These are phyloP conservation scores for Graphiopsis chlorocephala DNA, from an alignment of 2,329 filamentous ascomycete genomes.

Conservation along the genomic window DNA sequence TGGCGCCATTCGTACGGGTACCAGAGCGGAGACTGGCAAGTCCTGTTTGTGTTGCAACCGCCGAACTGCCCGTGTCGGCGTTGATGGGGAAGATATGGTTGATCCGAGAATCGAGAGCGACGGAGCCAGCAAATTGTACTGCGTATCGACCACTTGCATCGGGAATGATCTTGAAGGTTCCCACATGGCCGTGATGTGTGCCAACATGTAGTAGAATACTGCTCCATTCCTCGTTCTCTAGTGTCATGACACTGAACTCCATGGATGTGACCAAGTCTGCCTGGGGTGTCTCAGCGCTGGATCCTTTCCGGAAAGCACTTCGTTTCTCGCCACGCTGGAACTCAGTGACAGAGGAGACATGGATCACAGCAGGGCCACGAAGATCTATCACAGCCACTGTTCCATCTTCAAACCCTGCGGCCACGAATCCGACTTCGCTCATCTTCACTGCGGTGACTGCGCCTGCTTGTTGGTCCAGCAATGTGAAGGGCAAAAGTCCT, in stretches of 20 bases:
- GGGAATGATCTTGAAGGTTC: conserved; percentile 88
- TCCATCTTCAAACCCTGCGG: conserved; percentile 79
- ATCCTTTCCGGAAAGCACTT: conserved; percentile 63
- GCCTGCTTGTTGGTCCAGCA: conserved; percentile 82
- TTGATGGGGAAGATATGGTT: conserved; percentile 78
- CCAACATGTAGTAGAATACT: conserved; percentile 91
- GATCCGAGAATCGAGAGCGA: conserved; percentile 63
- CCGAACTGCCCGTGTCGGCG: conserved; percentile 70
- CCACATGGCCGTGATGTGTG: conserved; percentile 77
- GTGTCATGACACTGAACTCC: conserved; percentile 88
- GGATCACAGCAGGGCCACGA: conserved; percentile 81
- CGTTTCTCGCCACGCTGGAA: conserved; percentile 75
- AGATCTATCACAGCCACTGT: conserved; percentile 80
- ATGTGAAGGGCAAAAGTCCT: conserved; percentile 72
- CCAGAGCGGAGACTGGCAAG: conserved; percentile 77
- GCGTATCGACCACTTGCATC: conserved; percentile 66
- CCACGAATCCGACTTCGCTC: conserved; percentile 91
- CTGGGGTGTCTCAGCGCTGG: conserved; percentile 43
- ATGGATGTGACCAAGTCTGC: conserved; percentile 76
- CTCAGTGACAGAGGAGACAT: conserved; percentile 68
- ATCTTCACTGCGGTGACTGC: conserved; percentile 75
- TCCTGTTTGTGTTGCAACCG: conserved; percentile 69
- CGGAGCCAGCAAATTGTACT: conserved; percentile 67
- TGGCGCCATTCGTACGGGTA: conserved; percentile 70
- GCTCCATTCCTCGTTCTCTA: conserved; percentile 92